These are phyloP conservation scores for Vitis hybrid DNA, from an alignment of 177 flowering plant species.

Conservation along the genomic window DNA sequence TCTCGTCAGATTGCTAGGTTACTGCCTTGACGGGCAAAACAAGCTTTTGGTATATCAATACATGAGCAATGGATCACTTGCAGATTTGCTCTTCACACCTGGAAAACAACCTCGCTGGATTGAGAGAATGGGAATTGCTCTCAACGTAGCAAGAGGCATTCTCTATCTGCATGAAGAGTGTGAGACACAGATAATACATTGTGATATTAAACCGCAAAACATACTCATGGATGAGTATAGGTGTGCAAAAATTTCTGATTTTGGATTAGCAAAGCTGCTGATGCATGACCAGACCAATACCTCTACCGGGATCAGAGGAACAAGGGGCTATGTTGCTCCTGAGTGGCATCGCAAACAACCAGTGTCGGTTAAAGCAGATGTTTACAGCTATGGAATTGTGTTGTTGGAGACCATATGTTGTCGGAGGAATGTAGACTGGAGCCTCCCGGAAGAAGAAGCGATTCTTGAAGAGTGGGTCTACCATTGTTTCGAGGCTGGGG, in stretches of 20 bases:
- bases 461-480: conserved; percentile 21
- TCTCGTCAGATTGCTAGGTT: conserved; percentile 29
- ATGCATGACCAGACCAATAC: conserved; percentile 23
- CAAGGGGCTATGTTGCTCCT: conserved; percentile 33
- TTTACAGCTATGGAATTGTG: conserved; percentile 24
- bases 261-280: conserved; percentile 26
- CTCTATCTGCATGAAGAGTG: conserved; percentile 22
- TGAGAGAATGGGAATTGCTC: conserved; percentile 13
- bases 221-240: conserved; percentile 10
- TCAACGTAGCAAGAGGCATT: conserved; percentile 15
- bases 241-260: conserved; percentile 19
- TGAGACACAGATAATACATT: conserved; percentile 16
- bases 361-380: conserved; percentile 22
- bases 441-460: conserved; percentile 12
- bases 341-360: conserved; percentile 22
- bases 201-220: conserved; percentile 22
- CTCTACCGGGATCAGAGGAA: conserved; percentile 30
- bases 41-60: conserved; percentile 28
- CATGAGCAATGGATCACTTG: conserved; percentile 29
- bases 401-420: conserved; percentile 25
- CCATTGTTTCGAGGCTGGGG: conserved; percentile 13
- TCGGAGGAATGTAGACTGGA: conserved; percentile 13
- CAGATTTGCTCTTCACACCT: conserved; percentile 18
- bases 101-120: conserved; percentile 12
- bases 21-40: conserved; percentile 12